A percentile compares a stretch with the other conserved stretches of the same genome.
Evolutionary conservation across 2,329 filamentous ascomycete species (phyloP).

Genomic region (Didymella keratinophila): DNA sequence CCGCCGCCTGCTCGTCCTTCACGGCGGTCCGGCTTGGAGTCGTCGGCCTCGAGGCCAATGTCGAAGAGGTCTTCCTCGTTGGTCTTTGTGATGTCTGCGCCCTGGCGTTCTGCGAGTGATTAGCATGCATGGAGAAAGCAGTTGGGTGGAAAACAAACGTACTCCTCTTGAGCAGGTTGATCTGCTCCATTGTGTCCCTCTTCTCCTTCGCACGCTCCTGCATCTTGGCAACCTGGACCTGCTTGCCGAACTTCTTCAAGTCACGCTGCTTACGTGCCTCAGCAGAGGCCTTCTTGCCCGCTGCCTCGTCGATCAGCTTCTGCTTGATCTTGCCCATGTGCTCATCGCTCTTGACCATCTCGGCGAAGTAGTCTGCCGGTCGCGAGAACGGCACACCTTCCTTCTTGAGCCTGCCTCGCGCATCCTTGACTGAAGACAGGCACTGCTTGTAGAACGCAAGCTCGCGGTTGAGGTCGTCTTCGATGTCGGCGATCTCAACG

Average conservation of each 20-base stretch:
- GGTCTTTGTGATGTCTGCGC: constrained; percentile 68
- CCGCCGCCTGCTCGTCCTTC: constrained; percentile 55
- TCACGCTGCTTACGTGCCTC: constrained; percentile 93
- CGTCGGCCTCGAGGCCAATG: constrained; percentile 70
- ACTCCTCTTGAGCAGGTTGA: constrained; percentile 95
- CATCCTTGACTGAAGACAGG: constrained; percentile 77
- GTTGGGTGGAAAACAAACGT: constrained; percentile 52
- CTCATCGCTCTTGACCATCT: constrained; percentile 98
- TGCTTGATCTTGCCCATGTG: constrained; percentile 98
- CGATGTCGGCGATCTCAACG: constrained; percentile 79
- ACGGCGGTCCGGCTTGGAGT: constrained; percentile 55
- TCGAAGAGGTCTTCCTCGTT: constrained; percentile 92
- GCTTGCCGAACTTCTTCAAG: constrained; percentile 98
- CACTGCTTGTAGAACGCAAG: constrained; percentile 92
- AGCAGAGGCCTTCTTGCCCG: constrained; percentile 87
- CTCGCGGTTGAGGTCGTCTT: constrained; percentile 92
- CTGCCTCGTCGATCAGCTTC: constrained; percentile 90
- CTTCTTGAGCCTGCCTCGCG: constrained; percentile 75
- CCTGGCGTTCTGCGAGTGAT: constrained; percentile 76
- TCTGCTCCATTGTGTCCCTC: constrained; percentile 93
- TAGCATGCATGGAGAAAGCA: constrained; percentile 22
- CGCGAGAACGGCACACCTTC: constrained; percentile 87
- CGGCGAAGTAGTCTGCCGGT: constrained; percentile 94
- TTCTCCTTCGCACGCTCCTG: constrained; percentile 94
- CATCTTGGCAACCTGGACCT: constrained; percentile 94